phyloP scores from a whole-genome alignment of 306 rosid species.

The Inga laurina region DNA sequence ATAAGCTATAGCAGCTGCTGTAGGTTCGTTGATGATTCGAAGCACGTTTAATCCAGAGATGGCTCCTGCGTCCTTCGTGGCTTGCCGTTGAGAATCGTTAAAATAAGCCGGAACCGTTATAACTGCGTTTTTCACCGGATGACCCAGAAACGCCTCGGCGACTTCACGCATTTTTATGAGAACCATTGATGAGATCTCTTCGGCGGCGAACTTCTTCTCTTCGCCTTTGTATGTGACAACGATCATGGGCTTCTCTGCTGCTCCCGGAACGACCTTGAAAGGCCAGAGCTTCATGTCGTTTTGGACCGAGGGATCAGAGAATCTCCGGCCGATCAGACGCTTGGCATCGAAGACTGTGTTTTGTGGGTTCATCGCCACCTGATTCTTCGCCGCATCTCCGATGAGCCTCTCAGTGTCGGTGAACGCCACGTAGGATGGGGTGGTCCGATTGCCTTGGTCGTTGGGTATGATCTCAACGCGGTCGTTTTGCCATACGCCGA shows the following conservation, averaged over 20 bases:
- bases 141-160: slow-evolving; percentile 70
- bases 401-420: slow-evolving; percentile 79
- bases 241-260: slow-evolving; percentile 75
- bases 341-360: slow-evolving; percentile 90
- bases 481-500: slow-evolving; percentile 80
- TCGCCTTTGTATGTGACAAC: slow-evolving; percentile 69
- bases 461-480: slow-evolving; percentile 87
- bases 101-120: slow-evolving; percentile 82
- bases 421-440: slow-evolving; percentile 90
- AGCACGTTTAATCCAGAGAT: slow-evolving; percentile 71
- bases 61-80: slow-evolving; percentile 77
- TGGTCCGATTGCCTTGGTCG: slow-evolving; percentile 88
- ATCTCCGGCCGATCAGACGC: slow-evolving; percentile 70
- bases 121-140: slow-evolving; percentile 63
- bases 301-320: slow-evolving; percentile 64
- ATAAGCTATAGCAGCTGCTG: slow-evolving; percentile 84
- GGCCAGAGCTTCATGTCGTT: slow-evolving; percentile 90
- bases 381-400: slow-evolving; percentile 91
- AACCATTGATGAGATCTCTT: slow-evolving; percentile 87
- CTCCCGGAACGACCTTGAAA: slow-evolving; percentile 65
- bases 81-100: slow-evolving; percentile 87
- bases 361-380: slow-evolving; percentile 81
- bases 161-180: slow-evolving; percentile 66
- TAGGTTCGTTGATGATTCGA: slow-evolving; percentile 80
- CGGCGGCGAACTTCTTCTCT: slow-evolving; percentile 60